Evolutionary conservation across 2,329 filamentous ascomycete species (phyloP).

Genomic region (Cryphonectria nitschkei): DNA sequence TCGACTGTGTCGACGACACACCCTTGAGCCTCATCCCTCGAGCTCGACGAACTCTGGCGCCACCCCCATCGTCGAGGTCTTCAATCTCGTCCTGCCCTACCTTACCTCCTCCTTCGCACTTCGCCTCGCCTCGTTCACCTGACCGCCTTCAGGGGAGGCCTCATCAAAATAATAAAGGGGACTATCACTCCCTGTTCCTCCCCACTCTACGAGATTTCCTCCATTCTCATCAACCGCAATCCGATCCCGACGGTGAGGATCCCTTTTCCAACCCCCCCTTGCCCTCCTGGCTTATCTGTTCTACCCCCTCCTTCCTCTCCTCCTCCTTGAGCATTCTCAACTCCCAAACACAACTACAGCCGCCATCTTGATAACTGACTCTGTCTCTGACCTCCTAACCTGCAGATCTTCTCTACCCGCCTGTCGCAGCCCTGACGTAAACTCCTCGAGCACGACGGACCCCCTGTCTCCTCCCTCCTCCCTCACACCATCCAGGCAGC

Average conservation of each 20-base stretch:
- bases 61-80: not conserved
- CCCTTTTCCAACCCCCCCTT: slow-evolving; percentile 20
- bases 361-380: slow-evolving; percentile 16
- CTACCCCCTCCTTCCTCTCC: not conserved
- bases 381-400: slow-evolving; percentile 20
- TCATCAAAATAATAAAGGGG: slow-evolving; percentile 30
- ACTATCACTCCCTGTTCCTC: slow-evolving; percentile 28
- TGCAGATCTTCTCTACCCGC: slow-evolving; percentile 23
- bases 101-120: slow-evolving; percentile 12
- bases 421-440: slow-evolving; percentile 16
- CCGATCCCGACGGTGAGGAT: slow-evolving; percentile 27
- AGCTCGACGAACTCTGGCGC: slow-evolving; percentile 4
- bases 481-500: not conserved
- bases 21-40: slow-evolving; percentile 12
- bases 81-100: slow-evolving; percentile 12
- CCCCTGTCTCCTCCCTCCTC: not conserved
- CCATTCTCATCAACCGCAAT: slow-evolving; percentile 23
- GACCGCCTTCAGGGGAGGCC: slow-evolving; percentile 29
- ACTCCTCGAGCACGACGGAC: slow-evolving; percentile 8
- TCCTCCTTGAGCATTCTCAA: slow-evolving; percentile 11
- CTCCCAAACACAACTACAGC: slow-evolving; percentile 5
- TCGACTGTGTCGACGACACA: slow-evolving; percentile 11
- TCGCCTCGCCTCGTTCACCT: slow-evolving; percentile 27
- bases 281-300: slow-evolving; percentile 2
- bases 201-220: slow-evolving; percentile 30